A percentile compares a stretch with the other conserved stretches of the same genome.
phyloP scores from a whole-genome alignment of 352 stramenopile species.

The Pythium rishiriense region DNA sequence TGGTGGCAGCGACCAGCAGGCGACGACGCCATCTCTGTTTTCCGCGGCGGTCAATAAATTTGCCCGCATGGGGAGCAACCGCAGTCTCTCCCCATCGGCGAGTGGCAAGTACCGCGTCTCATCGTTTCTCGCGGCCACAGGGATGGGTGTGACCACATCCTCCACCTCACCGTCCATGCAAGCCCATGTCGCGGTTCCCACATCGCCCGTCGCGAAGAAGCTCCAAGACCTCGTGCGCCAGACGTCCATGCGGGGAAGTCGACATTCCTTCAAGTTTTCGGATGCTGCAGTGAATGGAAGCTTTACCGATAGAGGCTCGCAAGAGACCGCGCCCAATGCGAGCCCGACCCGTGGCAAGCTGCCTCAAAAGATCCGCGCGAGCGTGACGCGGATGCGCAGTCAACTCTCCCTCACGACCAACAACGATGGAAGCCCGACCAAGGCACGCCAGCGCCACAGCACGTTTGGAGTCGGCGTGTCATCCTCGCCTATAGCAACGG shows the following conservation, averaged over 20 bases:
- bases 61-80: slow-evolving; percentile 9
- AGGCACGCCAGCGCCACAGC: slow-evolving; percentile 4
- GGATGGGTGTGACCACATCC: background rate
- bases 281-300: slow-evolving; percentile 3
- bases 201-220: slow-evolving; percentile 6
- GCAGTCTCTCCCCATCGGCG: slow-evolving; percentile 5
- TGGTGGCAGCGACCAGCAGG: background rate
- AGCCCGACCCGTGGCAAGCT: slow-evolving; percentile 31
- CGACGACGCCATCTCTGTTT: slow-evolving; percentile 10
- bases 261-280: slow-evolving; percentile 5
- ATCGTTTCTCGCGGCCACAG: background rate
- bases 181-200: background rate
- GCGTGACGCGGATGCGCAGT: slow-evolving; percentile 49
- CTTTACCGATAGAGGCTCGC: background rate
- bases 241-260: slow-evolving; percentile 7
- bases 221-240: slow-evolving; percentile 18
- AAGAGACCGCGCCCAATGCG: background rate
- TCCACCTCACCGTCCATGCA: background rate
- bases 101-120: slow-evolving; percentile 19
- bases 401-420: slow-evolving; percentile 35
- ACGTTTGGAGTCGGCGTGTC: background rate
- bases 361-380: slow-evolving; percentile 52
- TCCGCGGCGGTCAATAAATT: slow-evolving; percentile 17
- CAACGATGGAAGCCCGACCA: slow-evolving; percentile 3
- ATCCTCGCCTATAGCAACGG: background rate